phyloP scores from a whole-genome alignment of 1,284 basidiomycete species.

The Athelia sp. region DNA sequence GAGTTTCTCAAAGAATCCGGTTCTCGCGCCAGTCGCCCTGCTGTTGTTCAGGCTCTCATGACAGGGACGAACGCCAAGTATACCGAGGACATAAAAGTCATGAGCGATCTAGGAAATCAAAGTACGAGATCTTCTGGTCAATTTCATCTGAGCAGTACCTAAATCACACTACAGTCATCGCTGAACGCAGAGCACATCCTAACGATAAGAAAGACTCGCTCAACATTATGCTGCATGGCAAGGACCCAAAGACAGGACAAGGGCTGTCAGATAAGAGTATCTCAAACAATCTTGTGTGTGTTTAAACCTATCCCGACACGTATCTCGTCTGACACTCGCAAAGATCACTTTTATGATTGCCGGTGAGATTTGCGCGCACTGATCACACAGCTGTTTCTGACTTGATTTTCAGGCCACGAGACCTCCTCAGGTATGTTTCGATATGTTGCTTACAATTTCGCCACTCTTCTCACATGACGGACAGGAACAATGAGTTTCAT shows the following conservation, averaged over 20 bases:
- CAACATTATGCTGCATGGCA: conserved; percentile 41
- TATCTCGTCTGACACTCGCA: conserved; percentile 25
- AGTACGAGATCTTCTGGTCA: conserved; percentile 21
- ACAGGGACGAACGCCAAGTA: conserved; percentile 32
- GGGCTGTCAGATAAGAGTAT: conserved; percentile 39
- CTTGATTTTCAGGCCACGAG: conserved; percentile 32
- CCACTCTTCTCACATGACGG: neutral
- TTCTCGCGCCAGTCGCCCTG: conserved; percentile 29
- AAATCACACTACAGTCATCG: conserved; percentile 25
- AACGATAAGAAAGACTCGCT: conserved; percentile 40
- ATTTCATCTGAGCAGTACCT: conserved; percentile 4
- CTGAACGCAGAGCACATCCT: conserved; percentile 31
- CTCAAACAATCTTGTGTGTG: conserved; percentile 32
- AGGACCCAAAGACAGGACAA: conserved; percentile 43
- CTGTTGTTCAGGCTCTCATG: conserved; percentile 31
- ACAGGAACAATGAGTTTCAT: conserved; percentile 33
- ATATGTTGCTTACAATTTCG: neutral
- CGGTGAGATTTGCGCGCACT: conserved; percentile 17
- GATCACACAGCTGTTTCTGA: neutral
- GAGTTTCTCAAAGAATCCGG: conserved; percentile 37
- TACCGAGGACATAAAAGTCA: conserved; percentile 32
- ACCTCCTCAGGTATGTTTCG: conserved; percentile 35
- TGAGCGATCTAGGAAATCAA: conserved; percentile 33
- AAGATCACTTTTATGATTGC: conserved; percentile 36
- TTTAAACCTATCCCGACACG: neutral